Conservation (phyloP, 768 basidiomycete species). For the Phaeotremella fagi region DNA sequence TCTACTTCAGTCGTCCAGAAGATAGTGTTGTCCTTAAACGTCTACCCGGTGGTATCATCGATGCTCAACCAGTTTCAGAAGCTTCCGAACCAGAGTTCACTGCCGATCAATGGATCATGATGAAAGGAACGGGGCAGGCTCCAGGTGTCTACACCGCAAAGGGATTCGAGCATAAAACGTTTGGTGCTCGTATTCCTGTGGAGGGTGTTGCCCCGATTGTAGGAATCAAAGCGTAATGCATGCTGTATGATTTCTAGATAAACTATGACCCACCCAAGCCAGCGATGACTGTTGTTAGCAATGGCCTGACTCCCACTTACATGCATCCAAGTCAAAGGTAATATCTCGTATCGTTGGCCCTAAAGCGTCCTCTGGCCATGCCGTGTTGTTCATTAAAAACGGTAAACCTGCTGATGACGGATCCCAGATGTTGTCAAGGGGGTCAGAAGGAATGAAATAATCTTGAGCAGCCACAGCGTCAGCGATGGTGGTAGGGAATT, state of each 20-base stretch:
- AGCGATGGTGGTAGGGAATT: not conserved
- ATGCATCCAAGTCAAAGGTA: not conserved
- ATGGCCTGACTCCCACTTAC: not conserved
- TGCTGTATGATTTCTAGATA: too few species aligned
- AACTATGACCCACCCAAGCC: not conserved
- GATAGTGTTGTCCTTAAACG: constrained; percentile 56
- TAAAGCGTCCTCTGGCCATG: not conserved
- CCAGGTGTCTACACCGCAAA: constrained; percentile 19
- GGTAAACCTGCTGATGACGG: not conserved
- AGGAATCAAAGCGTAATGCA: not conserved
- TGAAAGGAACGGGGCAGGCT: constrained; percentile 12
- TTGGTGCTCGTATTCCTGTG: not conserved
- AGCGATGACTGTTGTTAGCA: not conserved
- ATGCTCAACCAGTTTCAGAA: constrained; percentile 32
- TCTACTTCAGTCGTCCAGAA: constrained; percentile 64
- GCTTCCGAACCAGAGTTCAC: constrained; percentile 11
- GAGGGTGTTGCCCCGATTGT: not conserved
- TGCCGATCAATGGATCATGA: constrained; percentile 26
- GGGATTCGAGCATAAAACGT: constrained; percentile 15
- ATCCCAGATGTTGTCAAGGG: not conserved
- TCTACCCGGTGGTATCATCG: constrained; percentile 52
- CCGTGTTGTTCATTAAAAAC: not conserved
- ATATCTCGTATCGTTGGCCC: not conserved
- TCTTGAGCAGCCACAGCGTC: not conserved
- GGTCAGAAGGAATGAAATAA: not conserved